phyloP scores from a whole-genome alignment of 768 basidiomycete species.

The Paxillus ammoniavirescens region DNA sequence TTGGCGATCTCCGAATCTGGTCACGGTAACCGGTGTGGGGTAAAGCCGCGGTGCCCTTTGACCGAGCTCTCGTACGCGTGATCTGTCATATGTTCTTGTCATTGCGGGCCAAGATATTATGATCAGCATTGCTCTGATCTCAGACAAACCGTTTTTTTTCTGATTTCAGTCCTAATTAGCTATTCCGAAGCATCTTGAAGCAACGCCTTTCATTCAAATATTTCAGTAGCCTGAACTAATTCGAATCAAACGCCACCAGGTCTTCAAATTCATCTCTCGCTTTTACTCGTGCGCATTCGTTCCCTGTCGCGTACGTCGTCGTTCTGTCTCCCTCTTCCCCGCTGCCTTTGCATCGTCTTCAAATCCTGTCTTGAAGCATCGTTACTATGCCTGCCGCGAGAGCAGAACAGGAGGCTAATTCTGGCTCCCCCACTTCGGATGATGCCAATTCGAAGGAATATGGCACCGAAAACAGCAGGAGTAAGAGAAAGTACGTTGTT shows the following conservation, averaged over 20 bases:
- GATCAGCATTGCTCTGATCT: background rate
- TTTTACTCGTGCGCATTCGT: constrained; percentile 8
- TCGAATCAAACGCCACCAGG: constrained; percentile 13
- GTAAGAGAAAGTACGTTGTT: constrained; percentile 73
- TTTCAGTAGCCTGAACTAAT: background rate
- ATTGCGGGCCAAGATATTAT: no score
- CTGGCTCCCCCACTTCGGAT: constrained; percentile 65
- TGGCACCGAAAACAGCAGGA: constrained; percentile 66
- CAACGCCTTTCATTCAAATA: no score
- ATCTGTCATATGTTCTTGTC: background rate
- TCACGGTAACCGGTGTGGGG: background rate
- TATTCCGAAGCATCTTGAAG: background rate
- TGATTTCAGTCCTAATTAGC: background rate
- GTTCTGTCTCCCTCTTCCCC: constrained; percentile 6
- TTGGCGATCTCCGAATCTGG: background rate
- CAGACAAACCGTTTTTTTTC: background rate
- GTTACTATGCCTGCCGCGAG: constrained; percentile 63
- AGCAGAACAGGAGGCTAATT: constrained; percentile 63
- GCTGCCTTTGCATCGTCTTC: background rate
- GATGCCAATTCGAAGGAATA: constrained; percentile 52
- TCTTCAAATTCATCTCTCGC: constrained; percentile 11
- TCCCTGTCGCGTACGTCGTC: constrained; percentile 20
- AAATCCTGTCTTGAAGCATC: constrained; percentile 15
- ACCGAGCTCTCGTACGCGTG: background rate
- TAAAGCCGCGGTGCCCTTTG: background rate